Evolutionary conservation across 2,329 filamentous ascomycete species (phyloP).

Genomic region (Diaporthe humulicola): DNA sequence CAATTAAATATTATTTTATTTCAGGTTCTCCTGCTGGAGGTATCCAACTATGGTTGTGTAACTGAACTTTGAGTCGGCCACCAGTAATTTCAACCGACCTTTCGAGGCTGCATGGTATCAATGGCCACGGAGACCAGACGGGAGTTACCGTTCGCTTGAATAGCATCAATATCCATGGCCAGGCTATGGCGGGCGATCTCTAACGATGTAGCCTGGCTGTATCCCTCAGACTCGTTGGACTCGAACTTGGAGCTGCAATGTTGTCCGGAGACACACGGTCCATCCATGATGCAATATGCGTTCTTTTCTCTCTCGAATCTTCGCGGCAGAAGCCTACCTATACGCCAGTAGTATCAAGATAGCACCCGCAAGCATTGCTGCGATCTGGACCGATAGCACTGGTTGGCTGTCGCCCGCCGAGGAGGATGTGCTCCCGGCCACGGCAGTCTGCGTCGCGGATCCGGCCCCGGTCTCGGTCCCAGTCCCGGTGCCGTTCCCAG

Average conservation of each 20-base stretch:
- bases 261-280: not conserved
- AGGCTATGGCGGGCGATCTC: not conserved
- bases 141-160: not conserved
- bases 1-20: not conserved
- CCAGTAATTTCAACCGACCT: too few species aligned
- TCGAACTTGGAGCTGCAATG: not conserved
- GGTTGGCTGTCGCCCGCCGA: not conserved
- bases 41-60: not conserved
- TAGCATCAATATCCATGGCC: not conserved
- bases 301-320: too few species aligned
- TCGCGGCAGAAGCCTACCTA: not conserved
- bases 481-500: not conserved
- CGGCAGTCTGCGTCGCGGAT: not conserved
- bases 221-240: not conserved
- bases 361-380: not conserved
- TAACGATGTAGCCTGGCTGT: not conserved
- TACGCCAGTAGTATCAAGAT: not conserved
- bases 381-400: not conserved
- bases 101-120: not conserved
- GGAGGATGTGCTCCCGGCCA: not conserved
- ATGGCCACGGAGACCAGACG: not conserved
- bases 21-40: too few species aligned
- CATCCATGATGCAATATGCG: not conserved
- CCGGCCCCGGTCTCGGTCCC: not conserved
- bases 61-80: not conserved